phyloP scores from a whole-genome alignment of 2,329 filamentous ascomycete genomes.

The Blastomyces percursus region DNA sequence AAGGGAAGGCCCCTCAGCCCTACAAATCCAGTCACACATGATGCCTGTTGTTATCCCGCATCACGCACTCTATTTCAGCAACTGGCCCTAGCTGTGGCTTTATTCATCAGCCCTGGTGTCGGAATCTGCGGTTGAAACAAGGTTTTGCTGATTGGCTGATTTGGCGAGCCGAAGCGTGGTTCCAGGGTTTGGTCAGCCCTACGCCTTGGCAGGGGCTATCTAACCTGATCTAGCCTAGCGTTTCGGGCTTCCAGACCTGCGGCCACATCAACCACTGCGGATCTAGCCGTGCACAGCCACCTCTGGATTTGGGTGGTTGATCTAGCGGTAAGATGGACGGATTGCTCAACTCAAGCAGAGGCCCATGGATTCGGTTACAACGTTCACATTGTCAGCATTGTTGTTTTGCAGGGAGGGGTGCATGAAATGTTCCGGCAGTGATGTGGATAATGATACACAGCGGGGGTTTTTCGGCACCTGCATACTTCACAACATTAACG shows the following conservation, averaged over 20 bases:
- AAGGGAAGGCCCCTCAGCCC: background rate
- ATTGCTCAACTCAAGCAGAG: too few relatives aligned
- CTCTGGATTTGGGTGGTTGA: background rate
- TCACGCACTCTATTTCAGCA: background rate
- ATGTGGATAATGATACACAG: too few relatives aligned
- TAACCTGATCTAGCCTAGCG: background rate
- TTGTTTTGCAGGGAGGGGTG: too few relatives aligned
- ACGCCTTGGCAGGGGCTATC: background rate
- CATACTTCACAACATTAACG: background rate
- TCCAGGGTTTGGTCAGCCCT: conserved; percentile 2
- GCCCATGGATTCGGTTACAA: background rate
- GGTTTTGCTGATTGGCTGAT: conserved; percentile 2
- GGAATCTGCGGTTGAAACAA: background rate
- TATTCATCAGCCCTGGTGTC: background rate
- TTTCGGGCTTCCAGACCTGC: background rate
- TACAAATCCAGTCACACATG: background rate
- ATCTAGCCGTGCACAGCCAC: background rate
- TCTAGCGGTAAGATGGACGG: background rate
- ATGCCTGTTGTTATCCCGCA: background rate
- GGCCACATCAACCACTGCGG: background rate
- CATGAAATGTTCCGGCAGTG: too few relatives aligned
- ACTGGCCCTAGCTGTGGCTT: background rate
- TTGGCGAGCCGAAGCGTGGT: background rate
- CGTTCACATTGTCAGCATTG: too few relatives aligned
- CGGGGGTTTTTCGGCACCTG: too few relatives aligned